Percentiles rank a stretch among this genome's conserved stretches.
Conservation (phyloP, 495 filamentous ascomycete genomes). For the Saxispiralis lemnorum region DNA sequence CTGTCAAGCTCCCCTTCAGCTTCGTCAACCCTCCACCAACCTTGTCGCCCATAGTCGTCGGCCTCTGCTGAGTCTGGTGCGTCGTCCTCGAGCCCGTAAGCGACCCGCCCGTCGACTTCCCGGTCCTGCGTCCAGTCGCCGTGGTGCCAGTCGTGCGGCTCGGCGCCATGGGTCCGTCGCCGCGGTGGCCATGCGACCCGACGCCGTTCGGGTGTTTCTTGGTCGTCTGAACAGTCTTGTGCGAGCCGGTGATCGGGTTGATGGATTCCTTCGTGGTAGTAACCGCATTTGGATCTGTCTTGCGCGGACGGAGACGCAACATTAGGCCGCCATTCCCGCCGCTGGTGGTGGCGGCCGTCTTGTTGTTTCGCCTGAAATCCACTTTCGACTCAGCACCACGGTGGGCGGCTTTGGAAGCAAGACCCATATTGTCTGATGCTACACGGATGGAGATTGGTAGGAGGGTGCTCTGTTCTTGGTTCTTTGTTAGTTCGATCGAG, state of each 20-base stretch:
- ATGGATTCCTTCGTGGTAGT: constrained; percentile 10
- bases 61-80: constrained; percentile 38
- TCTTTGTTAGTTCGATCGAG: too few species aligned
- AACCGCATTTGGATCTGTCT: constrained; percentile 1
- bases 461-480: too few species aligned
- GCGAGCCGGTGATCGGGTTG: constrained; percentile 22
- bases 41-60: constrained; percentile 46
- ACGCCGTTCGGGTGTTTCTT: constrained; percentile 14
- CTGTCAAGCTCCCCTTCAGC: constrained; percentile 44
- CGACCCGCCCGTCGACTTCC: too few species aligned
- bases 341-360: constrained; percentile 12
- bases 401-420: too few species aligned
- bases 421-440: too few species aligned
- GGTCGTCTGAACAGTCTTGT: constrained; percentile 25
- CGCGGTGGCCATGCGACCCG: constrained; percentile 8
- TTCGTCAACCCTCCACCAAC: constrained; percentile 49
- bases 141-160: neutral
- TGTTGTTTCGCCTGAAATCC: too few species aligned
- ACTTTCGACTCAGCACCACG: constrained; percentile 3
- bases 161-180: constrained; percentile 8
- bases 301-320: constrained; percentile 16
- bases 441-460: too few species aligned
- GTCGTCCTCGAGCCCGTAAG: neutral
- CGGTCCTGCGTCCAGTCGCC: constrained; percentile 4
- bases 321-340: constrained; percentile 16